phyloP scores from a whole-genome alignment of 106 monocot species.

The Dioscorea alata region DNA sequence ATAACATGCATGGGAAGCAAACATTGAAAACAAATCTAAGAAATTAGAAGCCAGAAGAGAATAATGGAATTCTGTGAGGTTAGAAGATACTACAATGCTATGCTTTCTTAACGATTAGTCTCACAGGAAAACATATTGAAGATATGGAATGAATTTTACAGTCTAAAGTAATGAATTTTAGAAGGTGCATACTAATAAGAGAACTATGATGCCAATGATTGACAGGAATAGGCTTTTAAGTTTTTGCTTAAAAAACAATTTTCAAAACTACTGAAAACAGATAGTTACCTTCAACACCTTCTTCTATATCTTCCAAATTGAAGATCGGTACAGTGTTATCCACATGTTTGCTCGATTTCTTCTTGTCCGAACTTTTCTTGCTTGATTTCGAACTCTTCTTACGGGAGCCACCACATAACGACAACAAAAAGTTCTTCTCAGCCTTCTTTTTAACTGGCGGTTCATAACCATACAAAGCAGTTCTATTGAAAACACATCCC shows the following conservation, averaged over 20 bases:
- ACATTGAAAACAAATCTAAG: too few species aligned
- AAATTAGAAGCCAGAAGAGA: too few species aligned
- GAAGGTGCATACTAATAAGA: neutral
- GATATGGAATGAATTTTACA: neutral
- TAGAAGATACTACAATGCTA: neutral
- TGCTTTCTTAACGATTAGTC: neutral
- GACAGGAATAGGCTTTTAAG: too few species aligned
- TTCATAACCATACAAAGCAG: conserved; percentile 49
- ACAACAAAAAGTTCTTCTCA: conserved; percentile 19
- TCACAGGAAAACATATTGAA: neutral
- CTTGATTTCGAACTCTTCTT: conserved; percentile 29
- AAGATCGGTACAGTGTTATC: conserved; percentile 33
- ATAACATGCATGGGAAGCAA: too few species aligned
- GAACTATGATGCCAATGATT: neutral
- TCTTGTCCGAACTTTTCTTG: conserved; percentile 29
- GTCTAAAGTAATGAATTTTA: neutral
- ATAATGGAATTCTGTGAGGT: neutral
- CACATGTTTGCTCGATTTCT: conserved; percentile 29
- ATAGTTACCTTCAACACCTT: conserved; percentile 38
- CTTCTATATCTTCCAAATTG: conserved; percentile 46
- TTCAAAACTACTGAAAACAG: neutral
- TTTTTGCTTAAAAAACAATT: too few species aligned
- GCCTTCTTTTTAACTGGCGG: conserved; percentile 34
- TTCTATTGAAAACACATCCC: conserved; percentile 43
- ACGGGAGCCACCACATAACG: conserved; percentile 29